phyloP scores from a whole-genome alignment of 2,329 filamentous ascomycete species.

The Pestalotiopsis sp. region DNA sequence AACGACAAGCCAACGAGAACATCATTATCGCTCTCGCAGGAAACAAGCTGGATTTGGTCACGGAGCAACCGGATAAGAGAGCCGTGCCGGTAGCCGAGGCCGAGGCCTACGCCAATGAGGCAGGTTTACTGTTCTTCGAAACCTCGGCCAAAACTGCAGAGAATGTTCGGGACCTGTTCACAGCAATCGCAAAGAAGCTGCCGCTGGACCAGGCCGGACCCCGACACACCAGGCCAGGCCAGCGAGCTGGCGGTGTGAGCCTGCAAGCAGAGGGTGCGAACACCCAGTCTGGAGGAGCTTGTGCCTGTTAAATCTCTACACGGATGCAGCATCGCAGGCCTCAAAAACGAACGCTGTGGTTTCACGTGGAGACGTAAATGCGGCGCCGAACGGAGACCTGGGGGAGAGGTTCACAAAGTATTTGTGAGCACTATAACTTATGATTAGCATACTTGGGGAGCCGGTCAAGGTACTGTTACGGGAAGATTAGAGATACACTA shows the following conservation, averaged over 20 bases:
- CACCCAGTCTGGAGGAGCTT: slow-evolving; percentile 56
- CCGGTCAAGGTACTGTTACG: neutral
- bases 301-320: slow-evolving; percentile 49
- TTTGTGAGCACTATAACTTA: neutral
- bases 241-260: slow-evolving; percentile 57
- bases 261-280: slow-evolving; percentile 55
- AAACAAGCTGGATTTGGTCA: slow-evolving; percentile 96
- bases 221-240: slow-evolving; percentile 71
- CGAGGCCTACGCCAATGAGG: slow-evolving; percentile 91
- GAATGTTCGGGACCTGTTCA: slow-evolving; percentile 95
- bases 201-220: slow-evolving; percentile 96
- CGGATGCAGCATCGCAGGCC: neutral
- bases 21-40: slow-evolving; percentile 98
- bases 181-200: slow-evolving; percentile 95
- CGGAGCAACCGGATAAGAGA: slow-evolving; percentile 92
- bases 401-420: neutral
- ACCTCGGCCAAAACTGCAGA: slow-evolving; percentile 97
- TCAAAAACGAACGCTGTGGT: neutral
- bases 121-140: slow-evolving; percentile 95
- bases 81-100: slow-evolving; percentile 87
- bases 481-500: neutral
- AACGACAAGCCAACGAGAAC: slow-evolving; percentile 98
- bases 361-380: neutral
- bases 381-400: neutral
- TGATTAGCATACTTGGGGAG: neutral